Base-by-base conservation (phyloP, 192 early-diverging fungal species). In the Paraglomus brasilianum region DNA sequence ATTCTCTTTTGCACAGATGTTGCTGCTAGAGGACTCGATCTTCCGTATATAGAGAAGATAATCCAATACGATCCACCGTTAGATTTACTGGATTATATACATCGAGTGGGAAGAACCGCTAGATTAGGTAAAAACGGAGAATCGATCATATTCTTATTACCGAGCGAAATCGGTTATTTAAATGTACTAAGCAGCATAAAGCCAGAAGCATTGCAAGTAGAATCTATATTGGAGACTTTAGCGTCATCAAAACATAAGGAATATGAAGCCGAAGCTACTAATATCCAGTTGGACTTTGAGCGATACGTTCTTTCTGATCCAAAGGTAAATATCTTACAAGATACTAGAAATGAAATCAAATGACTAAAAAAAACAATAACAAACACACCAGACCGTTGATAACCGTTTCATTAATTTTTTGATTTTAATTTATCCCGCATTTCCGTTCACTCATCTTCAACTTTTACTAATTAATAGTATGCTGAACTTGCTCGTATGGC, bases 1-100 rank as follows among this genome's bases (percentile, higher is more conserved):
- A 81, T 99, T 17, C 80, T 99, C 30, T 85, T 99, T 73, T 94
- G 92, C 64, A 99, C 97, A 1, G 96, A 98, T 78, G 95, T 99
- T 4, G 94, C 96, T 1, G 96, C 97, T 3, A 91, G 97, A 77
- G 97, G 97, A 40, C 83, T 99, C 48, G 97, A 99, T 87, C 77
- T 99, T 51, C 94, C 96, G 22, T 90, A 97, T 75, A 92, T 98
- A 21, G 83, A 86, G 24, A 84, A 83, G 50, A 94, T 99, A 74
- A 82, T 99, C 47, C 97, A 99, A 78, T 97, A 94, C 69, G 97
- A 99, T 75, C 91, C 95, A 44, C 97, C 97, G 9, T 81, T 89
- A n/a, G 95, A 96, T 75, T 80, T 93, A 10, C 87, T 89, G 39
- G 95, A 96, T 55, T 99, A 99, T 77, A 91, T 98, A 42, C 97